A percentile compares a stretch with the other conserved stretches of the same genome.
Conservation (phyloP, 2,329 filamentous ascomycete species). For the Apiospora hydei region DNA sequence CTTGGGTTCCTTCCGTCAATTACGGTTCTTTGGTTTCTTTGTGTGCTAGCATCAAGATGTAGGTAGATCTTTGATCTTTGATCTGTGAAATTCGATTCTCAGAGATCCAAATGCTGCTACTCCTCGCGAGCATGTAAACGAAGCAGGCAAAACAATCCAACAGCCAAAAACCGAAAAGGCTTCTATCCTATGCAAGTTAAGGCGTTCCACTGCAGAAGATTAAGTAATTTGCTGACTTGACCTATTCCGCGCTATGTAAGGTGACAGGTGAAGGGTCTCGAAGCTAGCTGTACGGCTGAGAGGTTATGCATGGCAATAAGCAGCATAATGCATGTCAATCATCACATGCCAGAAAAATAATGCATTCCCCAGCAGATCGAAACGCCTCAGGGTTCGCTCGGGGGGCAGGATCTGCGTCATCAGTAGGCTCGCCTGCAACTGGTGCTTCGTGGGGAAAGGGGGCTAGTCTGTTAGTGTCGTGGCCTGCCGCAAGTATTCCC, state of each 20-base stretch:
- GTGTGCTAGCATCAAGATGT: background rate
- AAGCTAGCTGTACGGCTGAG: background rate
- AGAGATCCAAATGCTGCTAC: background rate
- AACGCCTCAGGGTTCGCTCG: background rate
- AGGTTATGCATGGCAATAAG: background rate
- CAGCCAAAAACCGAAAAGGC: background rate
- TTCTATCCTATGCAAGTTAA: background rate
- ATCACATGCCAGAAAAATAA: slow-evolving; percentile 3
- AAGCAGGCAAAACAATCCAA: background rate
- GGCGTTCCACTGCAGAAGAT: background rate
- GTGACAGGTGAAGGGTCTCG: background rate
- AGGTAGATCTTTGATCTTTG: background rate
- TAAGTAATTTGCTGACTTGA: slow-evolving; percentile 1
- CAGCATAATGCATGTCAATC: background rate
- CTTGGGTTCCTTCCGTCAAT: background rate
- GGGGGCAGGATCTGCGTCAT: background rate
- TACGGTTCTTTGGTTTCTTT: background rate
- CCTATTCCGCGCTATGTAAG: background rate
- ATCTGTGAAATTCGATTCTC: background rate
- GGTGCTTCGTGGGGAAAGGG: background rate
- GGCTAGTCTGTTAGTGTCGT: background rate
- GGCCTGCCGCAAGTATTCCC: background rate
- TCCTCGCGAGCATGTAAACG: background rate
- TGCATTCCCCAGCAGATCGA: background rate
- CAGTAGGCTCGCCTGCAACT: background rate